These are phyloP conservation scores for Dothidotthia symphoricarpi DNA, from an alignment of 2,329 filamentous ascomycete species.

Conservation along the genomic window DNA sequence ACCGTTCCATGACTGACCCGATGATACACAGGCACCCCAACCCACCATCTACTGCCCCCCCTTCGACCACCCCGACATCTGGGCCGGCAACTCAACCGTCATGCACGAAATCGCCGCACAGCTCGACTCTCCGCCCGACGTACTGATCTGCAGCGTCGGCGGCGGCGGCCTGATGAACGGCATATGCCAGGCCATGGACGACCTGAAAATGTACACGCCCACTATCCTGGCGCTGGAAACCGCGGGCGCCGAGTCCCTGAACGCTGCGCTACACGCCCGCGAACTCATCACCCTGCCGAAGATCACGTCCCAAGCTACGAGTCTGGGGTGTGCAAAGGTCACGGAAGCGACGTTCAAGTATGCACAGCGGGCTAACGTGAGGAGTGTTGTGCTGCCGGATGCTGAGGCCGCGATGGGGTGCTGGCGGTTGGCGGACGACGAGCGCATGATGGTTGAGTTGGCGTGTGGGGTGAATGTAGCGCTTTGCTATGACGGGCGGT, in stretches of 20 bases:
- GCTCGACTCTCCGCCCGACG: slow-evolving; percentile 54
- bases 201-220: not conserved
- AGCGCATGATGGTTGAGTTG: slow-evolving; percentile 73
- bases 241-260: slow-evolving; percentile 67
- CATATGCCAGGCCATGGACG: slow-evolving; percentile 61
- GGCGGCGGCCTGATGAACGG: slow-evolving; percentile 76
- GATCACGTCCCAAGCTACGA: slow-evolving; percentile 73
- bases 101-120: slow-evolving; percentile 49
- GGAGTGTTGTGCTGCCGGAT: slow-evolving; percentile 64
- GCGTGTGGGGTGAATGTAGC: slow-evolving; percentile 78
- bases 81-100: slow-evolving; percentile 61
- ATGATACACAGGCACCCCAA: slow-evolving; percentile 9
- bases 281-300: slow-evolving; percentile 60
- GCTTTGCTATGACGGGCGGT: slow-evolving; percentile 59
- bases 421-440: slow-evolving; percentile 74
- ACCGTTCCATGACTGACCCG: too few relatives aligned
- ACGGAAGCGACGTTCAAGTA: slow-evolving; percentile 64
- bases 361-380: slow-evolving; percentile 51
- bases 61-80: slow-evolving; percentile 64
- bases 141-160: slow-evolving; percentile 71
- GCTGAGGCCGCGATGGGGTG: slow-evolving; percentile 74
- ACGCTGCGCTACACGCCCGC: slow-evolving; percentile 56
- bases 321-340: slow-evolving; percentile 67
- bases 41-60: slow-evolving; percentile 60
- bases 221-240: slow-evolving; percentile 71